A percentile compares a stretch with the other conserved stretches of the same genome.
Conservation (phyloP, 129 eudicot genomes). For the Sambucus nigra region DNA sequence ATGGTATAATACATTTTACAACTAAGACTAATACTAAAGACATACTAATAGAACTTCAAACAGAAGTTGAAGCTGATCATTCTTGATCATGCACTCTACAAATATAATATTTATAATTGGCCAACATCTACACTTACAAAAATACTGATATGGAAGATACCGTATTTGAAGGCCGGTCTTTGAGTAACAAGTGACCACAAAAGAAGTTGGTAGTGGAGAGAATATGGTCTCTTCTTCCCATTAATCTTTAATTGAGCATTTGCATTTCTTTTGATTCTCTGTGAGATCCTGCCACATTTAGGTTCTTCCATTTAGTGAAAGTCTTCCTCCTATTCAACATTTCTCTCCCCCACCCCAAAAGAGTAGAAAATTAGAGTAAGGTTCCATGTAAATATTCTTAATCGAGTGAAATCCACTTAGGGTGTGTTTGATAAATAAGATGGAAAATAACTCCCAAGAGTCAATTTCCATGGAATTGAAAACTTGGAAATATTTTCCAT, state of each 20-base stretch:
- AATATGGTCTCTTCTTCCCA: background rate
- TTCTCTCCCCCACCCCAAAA: background rate
- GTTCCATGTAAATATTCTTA: no score
- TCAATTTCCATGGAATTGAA: background rate
- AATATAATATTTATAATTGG: background rate
- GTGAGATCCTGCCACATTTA: constrained; percentile 57
- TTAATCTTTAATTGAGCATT: constrained; percentile 35
- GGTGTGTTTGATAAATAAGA: background rate
- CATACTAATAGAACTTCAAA: background rate
- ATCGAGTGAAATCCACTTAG: no score
- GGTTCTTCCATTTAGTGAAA: constrained; percentile 3
- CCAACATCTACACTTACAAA: background rate
- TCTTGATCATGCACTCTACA: background rate
- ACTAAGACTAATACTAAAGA: background rate
- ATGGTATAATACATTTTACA: background rate
- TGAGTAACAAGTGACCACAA: background rate
- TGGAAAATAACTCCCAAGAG: background rate
- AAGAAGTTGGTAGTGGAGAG: background rate
- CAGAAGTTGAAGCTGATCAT: background rate
- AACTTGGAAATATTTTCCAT: no score
- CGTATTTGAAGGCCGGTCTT: background rate
- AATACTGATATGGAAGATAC: background rate
- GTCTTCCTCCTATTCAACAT: background rate
- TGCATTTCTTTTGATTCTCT: constrained; percentile 75
- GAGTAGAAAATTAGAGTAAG: no score